Base-by-base conservation (phyloP, 75 land plant genomes). In the Isoetes taiwanensis region DNA sequence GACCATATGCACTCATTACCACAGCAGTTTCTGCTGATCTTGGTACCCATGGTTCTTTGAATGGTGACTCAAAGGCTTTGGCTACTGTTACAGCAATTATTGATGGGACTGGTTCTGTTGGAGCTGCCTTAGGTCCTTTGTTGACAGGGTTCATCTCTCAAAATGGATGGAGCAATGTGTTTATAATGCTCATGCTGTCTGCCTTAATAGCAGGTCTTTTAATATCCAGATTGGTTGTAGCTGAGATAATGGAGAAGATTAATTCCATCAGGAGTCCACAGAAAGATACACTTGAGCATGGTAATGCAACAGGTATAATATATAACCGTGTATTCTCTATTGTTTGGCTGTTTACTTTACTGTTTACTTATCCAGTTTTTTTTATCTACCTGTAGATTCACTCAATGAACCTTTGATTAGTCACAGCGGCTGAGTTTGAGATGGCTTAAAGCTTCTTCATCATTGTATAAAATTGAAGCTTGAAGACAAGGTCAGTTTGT, bases 21-120 rank as follows among this genome's bases (percentile, higher is more conserved):
- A 86, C 91, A 35, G 91, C 91, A 8, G 91, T 86, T 35, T 83
- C 91, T 12, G 87, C 91, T 16, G 91, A 86, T 64, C 80, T 86
- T 31, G 91, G 91, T 0, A 82, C 91, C 8, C 86, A 86, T 43
- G 72, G 68, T 41, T 86, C 87, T 25, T 65, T 86, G 28, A 86
- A 68, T 53, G 91, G 87, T 2, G 72, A 79, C 40, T 72, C 82
- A 16, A 58, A 81, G 38, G 91, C 91, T 32, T 30, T 86, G 57
- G 91, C 91, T 17, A 86, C 91, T 26, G 91, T 86, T 2, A 83
- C 91, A 33, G 91, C 91, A 27, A 86, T 86, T 17, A 86, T 86
- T 34, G 91, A 86, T 59, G 91, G 91, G 1, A 86, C 91, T 19
- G 91, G 91, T 26, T 86, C 91, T n/a, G 64, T 77, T 43, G 91